Evolutionary conservation across 805 yeast genomes (phyloP), one percentile per base, ranked within the genome.

Genomic region (Suhomyces pyralidae): DNA sequence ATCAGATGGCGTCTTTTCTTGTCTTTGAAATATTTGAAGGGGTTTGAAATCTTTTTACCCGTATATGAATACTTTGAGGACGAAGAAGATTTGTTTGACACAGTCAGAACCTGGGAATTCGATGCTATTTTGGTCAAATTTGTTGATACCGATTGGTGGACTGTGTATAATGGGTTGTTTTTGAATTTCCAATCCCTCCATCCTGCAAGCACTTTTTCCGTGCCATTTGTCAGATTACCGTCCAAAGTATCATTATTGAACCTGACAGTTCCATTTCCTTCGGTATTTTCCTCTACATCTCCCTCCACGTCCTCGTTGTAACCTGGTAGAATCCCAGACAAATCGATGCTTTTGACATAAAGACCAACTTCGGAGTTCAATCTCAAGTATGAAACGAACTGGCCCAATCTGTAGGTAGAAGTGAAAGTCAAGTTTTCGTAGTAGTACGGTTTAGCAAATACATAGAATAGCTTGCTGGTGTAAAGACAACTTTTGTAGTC

Each of bases 161-260:
- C 55, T 1, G 75, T 63, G 62, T 85, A 86, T 34, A 88, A 65
- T 1, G 93, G 89, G 67, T 86, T 91, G 49, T 80, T 81, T 55
- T 89, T 79, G 61, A 79, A 85, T 61, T 89, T 86, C 96, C 96
- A 90, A 66, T 90, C 97, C 64, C 97, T 78, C 97, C 97, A 90
- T 8, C 93, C 86, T 0, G 96, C 96, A 48, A 80, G 68, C 1
- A 84, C 79, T 42, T 67, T 66, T 8, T 53, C 56, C n/a, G 40
- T 28, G 8, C 20, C 22, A 3, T 42, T 25, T 3, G 17, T 17
- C 17, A 20, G 38, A 7, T 12, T 8, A n/a, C 38, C 40, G 17
- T 34, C 45, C 7, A 14, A 14, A 7, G 14, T 17, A 14, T 40
- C 51, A 25, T 40, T 32, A 20, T 38, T 38, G 34, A 42, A 40